A percentile compares a stretch with the other conserved stretches of the same genome.
These are phyloP conservation scores for Yamadazyma atlantica DNA, from an alignment of 1,139 yeast species.

Conservation along the genomic window DNA sequence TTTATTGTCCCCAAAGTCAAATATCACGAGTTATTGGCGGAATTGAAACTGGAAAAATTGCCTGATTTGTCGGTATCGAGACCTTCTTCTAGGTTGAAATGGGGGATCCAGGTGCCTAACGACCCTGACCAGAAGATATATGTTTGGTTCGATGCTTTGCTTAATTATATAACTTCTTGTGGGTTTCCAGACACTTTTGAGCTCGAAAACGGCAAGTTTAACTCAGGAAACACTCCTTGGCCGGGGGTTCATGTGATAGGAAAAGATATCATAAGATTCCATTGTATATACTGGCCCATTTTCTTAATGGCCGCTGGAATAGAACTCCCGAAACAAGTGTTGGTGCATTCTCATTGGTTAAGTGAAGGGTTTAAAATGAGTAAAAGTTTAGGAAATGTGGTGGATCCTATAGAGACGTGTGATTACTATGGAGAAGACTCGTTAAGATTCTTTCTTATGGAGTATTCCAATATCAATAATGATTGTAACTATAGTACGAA, in stretches of 20 bases:
- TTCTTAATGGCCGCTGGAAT: constrained; percentile 81
- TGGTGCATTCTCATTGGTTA: constrained; percentile 95
- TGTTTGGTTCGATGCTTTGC: constrained; percentile 96
- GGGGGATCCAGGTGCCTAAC: constrained; percentile 92
- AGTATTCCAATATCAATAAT: constrained; percentile 68
- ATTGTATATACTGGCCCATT: constrained; percentile 93
- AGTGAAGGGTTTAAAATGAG: constrained; percentile 91
- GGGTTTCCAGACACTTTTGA: constrained; percentile 49
- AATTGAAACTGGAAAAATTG: constrained; percentile 48
- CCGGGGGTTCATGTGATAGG: constrained; percentile 85
- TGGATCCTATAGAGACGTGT: constrained; percentile 73
- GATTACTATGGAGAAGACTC: constrained; percentile 70
- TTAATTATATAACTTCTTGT: constrained; percentile 77
- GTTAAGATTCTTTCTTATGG: constrained; percentile 72
- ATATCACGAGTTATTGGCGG: constrained; percentile 56
- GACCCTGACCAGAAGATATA: constrained; percentile 79
- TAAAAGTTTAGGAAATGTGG: constrained; percentile 91
- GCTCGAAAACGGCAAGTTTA: constrained; percentile 3
- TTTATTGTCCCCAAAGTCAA: constrained; percentile 68
- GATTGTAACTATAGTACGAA: constrained; percentile 79
- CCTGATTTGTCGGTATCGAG: constrained; percentile 82
- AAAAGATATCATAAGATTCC: constrained; percentile 86
- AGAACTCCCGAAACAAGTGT: constrained; percentile 66
- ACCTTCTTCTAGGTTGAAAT: constrained; percentile 69
- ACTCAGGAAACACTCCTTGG: too few relatives aligned